Conservation (phyloP, 129 eudicot species). For the Calendula officinalis region DNA sequence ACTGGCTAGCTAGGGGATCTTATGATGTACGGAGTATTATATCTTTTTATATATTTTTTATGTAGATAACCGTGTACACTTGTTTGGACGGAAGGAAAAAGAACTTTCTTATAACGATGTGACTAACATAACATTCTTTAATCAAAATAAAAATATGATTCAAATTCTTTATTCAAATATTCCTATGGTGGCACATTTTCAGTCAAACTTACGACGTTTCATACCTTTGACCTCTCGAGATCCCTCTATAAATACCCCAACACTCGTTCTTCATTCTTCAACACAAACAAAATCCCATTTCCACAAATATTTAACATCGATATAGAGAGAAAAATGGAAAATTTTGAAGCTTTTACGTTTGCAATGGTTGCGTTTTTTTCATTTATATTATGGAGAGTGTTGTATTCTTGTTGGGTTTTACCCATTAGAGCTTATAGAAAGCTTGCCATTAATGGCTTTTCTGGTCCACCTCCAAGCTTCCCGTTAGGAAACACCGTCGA, state of each 20-base stretch:
- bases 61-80: constrained; percentile 1
- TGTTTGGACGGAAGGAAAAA: constrained; percentile 30
- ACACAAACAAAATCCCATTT: constrained; percentile 3
- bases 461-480: constrained; percentile 79
- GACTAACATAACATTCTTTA: constrained; percentile 4
- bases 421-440: constrained; percentile 59
- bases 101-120: not conserved
- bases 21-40: no score
- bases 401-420: constrained; percentile 56
- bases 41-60: not conserved
- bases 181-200: constrained; percentile 28
- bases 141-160: constrained; percentile 9
- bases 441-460: constrained; percentile 58
- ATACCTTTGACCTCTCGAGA: not conserved
- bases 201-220: constrained; percentile 35
- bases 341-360: constrained; percentile 32
- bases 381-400: constrained; percentile 42
- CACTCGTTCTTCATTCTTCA: not conserved
- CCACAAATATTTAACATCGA: not conserved
- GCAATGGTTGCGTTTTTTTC: constrained; percentile 36
- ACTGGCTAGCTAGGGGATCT: no score
- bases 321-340: constrained; percentile 38
- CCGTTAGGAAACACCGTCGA: constrained; percentile 75
- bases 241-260: constrained; percentile 19
- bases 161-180: constrained; percentile 29